These are phyloP conservation scores for Penicillium steckii DNA, from an alignment of 495 filamentous ascomycete species.

Conservation along the genomic window DNA sequence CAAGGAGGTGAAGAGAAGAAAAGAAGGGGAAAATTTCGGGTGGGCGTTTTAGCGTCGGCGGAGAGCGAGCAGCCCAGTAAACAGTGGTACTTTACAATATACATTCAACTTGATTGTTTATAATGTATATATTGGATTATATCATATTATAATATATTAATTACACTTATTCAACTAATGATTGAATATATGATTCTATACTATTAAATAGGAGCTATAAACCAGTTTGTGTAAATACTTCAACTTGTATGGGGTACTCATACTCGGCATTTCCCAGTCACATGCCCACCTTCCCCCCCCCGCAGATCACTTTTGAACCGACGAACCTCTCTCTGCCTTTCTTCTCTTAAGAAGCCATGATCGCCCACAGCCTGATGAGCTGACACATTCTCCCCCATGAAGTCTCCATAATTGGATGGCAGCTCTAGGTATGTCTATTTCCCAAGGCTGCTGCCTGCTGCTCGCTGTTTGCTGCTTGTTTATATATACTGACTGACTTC, in stretches of 20 bases:
- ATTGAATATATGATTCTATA: no score
- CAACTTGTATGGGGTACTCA: no score
- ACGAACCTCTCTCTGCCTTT: conserved; percentile 6
- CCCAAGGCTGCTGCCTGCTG: no score
- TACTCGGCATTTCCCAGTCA: conserved; percentile 19
- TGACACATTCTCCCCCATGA: conserved; percentile 25
- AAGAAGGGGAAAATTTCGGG: conserved; percentile 43
- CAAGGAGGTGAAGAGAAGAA: conserved; percentile 25
- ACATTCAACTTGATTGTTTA: no score
- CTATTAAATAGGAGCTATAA: no score
- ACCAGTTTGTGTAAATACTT: no score
- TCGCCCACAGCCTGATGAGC: conserved; percentile 21
- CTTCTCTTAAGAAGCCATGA: conserved; percentile 10
- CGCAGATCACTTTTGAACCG: conserved; percentile 27
- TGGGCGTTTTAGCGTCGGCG: conserved; percentile 29
- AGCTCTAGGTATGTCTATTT: conserved; percentile 55
- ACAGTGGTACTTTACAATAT: neutral
- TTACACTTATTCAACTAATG: no score
- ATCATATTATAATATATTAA: neutral
- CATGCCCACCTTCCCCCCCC: conserved; percentile 26
- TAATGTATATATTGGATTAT: neutral
- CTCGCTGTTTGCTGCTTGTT: neutral
- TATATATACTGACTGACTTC: conserved; percentile 1
- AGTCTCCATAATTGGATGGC: conserved; percentile 56
- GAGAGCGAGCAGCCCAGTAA: neutral